These are phyloP conservation scores for Hypoxylon sp. DNA, from an alignment of 2,329 filamentous ascomycete species.

Conservation along the genomic window DNA sequence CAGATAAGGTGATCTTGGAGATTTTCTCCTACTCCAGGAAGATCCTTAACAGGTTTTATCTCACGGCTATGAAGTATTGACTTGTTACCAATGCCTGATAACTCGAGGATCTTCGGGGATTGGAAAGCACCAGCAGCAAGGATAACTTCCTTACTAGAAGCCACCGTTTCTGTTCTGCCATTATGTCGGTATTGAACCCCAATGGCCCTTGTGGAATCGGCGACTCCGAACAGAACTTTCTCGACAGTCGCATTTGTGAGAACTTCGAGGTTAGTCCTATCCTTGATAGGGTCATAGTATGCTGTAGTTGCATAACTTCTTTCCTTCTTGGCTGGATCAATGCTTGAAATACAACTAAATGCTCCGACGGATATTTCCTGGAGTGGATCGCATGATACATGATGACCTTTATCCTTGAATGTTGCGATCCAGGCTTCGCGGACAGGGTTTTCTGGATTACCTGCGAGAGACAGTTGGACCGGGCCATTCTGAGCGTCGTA, in stretches of 20 bases:
- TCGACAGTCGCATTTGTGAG: slow-evolving; percentile 31
- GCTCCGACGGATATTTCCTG: no score
- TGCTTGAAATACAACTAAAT: no score
- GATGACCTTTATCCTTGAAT: no score
- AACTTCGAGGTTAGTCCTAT: slow-evolving; percentile 25
- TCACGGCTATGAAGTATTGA: slow-evolving; percentile 41
- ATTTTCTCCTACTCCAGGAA: slow-evolving; percentile 49
- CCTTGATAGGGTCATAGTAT: slow-evolving; percentile 30
- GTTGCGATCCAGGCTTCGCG: slow-evolving; percentile 26
- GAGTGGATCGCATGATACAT: no score
- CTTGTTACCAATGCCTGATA: slow-evolving; percentile 41
- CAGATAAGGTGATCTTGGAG: slow-evolving; percentile 37
- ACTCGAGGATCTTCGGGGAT: slow-evolving; percentile 42
- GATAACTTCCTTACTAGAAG: slow-evolving; percentile 43
- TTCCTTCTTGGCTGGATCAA: slow-evolving; percentile 28
- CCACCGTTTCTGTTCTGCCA: slow-evolving; percentile 33
- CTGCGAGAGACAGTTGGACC: slow-evolving; percentile 18
- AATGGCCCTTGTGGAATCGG: slow-evolving; percentile 2
- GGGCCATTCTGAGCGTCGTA: slow-evolving; percentile 8
- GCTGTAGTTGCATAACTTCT: slow-evolving; percentile 22
- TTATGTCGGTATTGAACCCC: slow-evolving; percentile 25
- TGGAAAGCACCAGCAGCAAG: slow-evolving; percentile 45
- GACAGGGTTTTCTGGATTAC: slow-evolving; percentile 8
- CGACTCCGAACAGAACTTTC: slow-evolving; percentile 28
- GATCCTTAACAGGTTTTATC: slow-evolving; percentile 52